Base-by-base conservation (phyloP, 352 stramenopile genomes). In the Phytopythium kandeliae region DNA sequence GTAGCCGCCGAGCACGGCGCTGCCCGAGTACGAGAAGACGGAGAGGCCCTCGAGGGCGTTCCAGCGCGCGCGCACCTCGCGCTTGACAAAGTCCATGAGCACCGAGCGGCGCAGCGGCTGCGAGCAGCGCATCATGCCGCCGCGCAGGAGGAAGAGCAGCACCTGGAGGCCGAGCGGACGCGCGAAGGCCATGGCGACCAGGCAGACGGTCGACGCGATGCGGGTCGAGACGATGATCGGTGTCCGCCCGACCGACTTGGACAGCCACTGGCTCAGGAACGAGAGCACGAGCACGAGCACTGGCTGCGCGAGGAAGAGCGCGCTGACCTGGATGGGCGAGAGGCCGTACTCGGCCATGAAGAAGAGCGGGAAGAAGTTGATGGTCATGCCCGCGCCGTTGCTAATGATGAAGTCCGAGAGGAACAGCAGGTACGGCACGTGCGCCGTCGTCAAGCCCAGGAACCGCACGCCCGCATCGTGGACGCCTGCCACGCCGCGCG, bases 61-160 rank as follows among this genome's bases (percentile, higher is more conserved):
- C 80, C 80, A 89, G 26, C 80, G 78, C 15, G 74, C 81, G 36
- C 81, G 81, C 44, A 88, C 66, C 37, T 85, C 69, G 54, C 81
- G 77, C 19, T 63, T 74, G 36, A 92, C 81, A 51, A 79, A 84
- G 50, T 92, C 81, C 81, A 92, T 92, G 45, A 92, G 58, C 24
- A 92, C 70, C 17, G 81, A 89, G 9, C 78, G 78, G 25, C 81
- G 75, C 36, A 92, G 59, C 26, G 81, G 81, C 56, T 92, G 76
- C 26, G 81, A 92, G 51, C 81, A 92, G 33, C 81, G 78, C 81
- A 92, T 92, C 73, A 88, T 89, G 26, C 81, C 81, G n/a, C 78
- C 78, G 40, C 81, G 76, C 63, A 89, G 71, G 22, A 89, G 64
- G 51, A 92, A 92, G 17, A 92, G 53, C 36, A 66, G 50, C 33